phyloP scores from a whole-genome alignment of 257 asterid species.

The Rubia yunnanensis region DNA sequence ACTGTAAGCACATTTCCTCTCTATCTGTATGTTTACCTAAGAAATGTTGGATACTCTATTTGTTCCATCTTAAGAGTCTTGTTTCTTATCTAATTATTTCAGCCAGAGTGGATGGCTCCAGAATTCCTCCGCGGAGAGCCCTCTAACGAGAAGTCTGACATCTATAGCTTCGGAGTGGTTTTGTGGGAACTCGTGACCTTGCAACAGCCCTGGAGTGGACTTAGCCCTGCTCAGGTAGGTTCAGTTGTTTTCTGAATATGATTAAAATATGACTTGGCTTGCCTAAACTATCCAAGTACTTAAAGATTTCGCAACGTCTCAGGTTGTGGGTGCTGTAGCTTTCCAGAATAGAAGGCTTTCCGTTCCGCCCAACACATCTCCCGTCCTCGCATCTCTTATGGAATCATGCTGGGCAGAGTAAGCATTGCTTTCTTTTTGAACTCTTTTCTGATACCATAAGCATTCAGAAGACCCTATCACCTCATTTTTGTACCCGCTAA shows the following conservation, averaged over 20 bases:
- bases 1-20: conserved; percentile 48
- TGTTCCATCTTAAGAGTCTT: conserved; percentile 15
- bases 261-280: background rate
- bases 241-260: background rate
- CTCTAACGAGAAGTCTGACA: conserved; percentile 91
- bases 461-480: background rate
- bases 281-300: background rate
- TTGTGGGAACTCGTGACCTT: conserved; percentile 90
- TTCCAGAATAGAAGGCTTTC: conserved; percentile 85
- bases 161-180: conserved; percentile 83
- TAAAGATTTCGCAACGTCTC: conserved; percentile 5
- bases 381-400: conserved; percentile 60
- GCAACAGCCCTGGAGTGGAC: conserved; percentile 97
- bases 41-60: background rate
- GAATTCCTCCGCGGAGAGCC: conserved; percentile 99
- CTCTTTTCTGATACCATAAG: too few species aligned
- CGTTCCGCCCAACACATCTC: conserved; percentile 65
- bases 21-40: background rate
- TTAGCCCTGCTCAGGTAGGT: conserved; percentile 85
- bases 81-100: conserved; percentile 42
- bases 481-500: background rate
- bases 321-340: conserved; percentile 99
- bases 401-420: conserved; percentile 98
- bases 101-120: conserved; percentile 99
- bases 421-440: conserved; percentile 12